Conservation (phyloP, 306 rosid species). For the Cucurbita moschata region DNA sequence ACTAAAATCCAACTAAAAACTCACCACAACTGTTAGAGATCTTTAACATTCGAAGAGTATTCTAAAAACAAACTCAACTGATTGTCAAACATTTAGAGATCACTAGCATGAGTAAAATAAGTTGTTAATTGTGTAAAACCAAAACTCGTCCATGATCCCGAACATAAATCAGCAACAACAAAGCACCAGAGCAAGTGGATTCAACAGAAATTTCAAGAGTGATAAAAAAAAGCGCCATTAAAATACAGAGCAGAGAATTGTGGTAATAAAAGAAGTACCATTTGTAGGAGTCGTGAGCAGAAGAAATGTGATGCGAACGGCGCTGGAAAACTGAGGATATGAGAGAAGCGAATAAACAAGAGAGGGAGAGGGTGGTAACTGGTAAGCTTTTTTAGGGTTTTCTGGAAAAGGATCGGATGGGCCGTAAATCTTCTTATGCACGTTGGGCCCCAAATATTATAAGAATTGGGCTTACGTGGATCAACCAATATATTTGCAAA, state of each 20-base stretch:
- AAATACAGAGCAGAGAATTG: neutral
- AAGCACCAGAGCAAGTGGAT: neutral
- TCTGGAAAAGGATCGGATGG: neutral
- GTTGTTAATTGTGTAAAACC: neutral
- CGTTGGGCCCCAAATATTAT: neutral
- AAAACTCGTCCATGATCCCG: neutral
- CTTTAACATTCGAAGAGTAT: neutral
- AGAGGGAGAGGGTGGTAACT: neutral
- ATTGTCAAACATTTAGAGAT: neutral
- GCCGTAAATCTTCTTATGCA: neutral
- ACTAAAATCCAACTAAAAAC: neutral
- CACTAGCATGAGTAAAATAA: neutral
- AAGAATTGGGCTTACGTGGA: too few species aligned
- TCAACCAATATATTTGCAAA: too few species aligned
- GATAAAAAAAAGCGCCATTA: neutral
- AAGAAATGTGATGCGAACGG: neutral
- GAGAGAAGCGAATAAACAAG: neutral
- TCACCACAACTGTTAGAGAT: neutral
- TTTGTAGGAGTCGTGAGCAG: neutral
- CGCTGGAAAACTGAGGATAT: neutral
- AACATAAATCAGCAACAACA: neutral
- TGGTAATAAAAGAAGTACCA: neutral
- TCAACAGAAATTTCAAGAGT: neutral
- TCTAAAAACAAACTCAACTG: neutral
- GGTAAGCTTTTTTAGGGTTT: neutral